These are phyloP conservation scores for Pseudogymnoascus sp. DNA, from an alignment of 2,329 filamentous ascomycete genomes.

Conservation along the genomic window DNA sequence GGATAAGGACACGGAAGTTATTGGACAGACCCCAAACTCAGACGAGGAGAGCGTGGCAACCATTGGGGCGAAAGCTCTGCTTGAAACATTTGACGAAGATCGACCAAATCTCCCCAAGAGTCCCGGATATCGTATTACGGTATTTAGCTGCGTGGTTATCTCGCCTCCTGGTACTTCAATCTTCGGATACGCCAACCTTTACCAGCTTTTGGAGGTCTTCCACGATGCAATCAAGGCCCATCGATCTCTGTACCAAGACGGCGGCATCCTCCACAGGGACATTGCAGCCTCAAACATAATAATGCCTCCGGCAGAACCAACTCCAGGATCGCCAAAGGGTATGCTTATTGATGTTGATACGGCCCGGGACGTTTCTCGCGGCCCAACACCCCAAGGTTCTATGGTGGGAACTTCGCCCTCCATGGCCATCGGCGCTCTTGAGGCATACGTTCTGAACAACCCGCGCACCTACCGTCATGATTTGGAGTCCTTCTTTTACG, in stretches of 20 bases:
- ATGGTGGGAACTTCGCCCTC: not conserved
- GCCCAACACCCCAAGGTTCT: slow-evolving; percentile 1
- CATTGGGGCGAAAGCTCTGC: not conserved
- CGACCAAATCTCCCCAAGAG: not conserved
- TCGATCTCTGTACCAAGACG: slow-evolving; percentile 19
- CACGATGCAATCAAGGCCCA: slow-evolving; percentile 21
- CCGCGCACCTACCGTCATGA: slow-evolving; percentile 22
- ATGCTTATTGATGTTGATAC: slow-evolving; percentile 22
- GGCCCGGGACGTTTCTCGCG: slow-evolving; percentile 16
- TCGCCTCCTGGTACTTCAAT: slow-evolving; percentile 21
- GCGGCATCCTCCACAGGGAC: slow-evolving; percentile 22
- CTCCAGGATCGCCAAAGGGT: slow-evolving; percentile 11
- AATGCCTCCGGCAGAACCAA: not conserved
- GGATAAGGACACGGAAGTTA: slow-evolving; percentile 9
- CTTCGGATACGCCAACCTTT: slow-evolving; percentile 15
- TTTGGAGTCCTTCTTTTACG: slow-evolving; percentile 23
- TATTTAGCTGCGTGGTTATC: slow-evolving; percentile 20
- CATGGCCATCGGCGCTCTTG: not conserved
- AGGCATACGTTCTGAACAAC: slow-evolving; percentile 2
- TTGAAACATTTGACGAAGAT: not conserved
- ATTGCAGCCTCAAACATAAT: slow-evolving; percentile 20
- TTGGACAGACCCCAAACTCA: not conserved
- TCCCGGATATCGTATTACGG: not conserved
- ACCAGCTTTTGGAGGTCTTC: slow-evolving; percentile 20
- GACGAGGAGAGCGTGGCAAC: slow-evolving; percentile 7